Base-by-base conservation (phyloP, 2,329 filamentous ascomycete species). In the Ceratocystis smalleyi region DNA sequence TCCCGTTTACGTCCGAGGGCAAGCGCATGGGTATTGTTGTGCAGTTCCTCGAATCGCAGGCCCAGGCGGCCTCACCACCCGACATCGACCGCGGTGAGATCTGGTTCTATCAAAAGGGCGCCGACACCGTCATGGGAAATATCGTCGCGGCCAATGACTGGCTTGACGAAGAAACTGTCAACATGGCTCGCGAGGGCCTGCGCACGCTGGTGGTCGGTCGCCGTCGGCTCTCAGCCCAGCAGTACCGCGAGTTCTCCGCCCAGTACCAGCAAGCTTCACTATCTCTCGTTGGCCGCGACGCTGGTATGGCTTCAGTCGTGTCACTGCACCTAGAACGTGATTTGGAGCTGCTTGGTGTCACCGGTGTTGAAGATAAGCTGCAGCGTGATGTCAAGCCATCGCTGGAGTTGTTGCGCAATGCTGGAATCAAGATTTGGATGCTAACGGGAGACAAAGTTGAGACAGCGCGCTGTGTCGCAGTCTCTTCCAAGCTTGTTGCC, bases 351-450 rank as follows among this genome's bases (percentile, higher is more conserved):
- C 81, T 97, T 1, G 94, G 94, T n/a, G 91, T 99, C 12, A 99
- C 94, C 0, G 94, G 94, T 68, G 94, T 99, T 0, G 95, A 99
- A 74, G 94, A 99, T 75, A 96, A 95, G 72, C 82, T 99, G 12
- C 94, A 99, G 73, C 86, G 86, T 68, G 91, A 97, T 71, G 94
- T 99, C 71, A 99, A 97, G 73, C 88, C 92, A 1, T 96, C 91
- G 0, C 80, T 99, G 5, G 95, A 99, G 74, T 83, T 99, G 4
- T 82, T 99, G 62, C 89, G 94, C 69, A 99, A 99, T 70, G 94
- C 94, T 0, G 94, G 94, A 30, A 94, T 99, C 76, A 97, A 97
- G 74, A 97, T 99, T 61, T 99, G 94, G 94, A 99, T 99, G 94
- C 79, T 99, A 72, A 99, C 94, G 0, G 94, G 94, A 59, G 94